phyloP scores from a whole-genome alignment of 1,284 basidiomycete genomes.

The Lentinus polychrous region DNA sequence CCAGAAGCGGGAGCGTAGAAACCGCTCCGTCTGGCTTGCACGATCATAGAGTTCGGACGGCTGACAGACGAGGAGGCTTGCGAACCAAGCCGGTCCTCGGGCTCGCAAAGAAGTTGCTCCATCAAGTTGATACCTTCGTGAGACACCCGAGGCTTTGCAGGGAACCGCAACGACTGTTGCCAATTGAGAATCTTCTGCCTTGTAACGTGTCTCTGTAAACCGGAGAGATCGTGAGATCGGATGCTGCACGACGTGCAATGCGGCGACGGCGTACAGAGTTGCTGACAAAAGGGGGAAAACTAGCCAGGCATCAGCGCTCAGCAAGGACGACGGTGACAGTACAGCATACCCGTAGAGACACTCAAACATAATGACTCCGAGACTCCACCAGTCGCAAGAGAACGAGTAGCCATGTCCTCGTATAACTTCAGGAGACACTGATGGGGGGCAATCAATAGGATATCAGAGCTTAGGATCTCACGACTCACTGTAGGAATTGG shows the following conservation, averaged over 20 bases:
- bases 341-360: constrained; percentile 76
- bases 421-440: constrained; percentile 94
- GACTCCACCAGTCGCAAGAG: constrained; percentile 97
- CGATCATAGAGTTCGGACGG: constrained; percentile 70
- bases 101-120: constrained; percentile 85
- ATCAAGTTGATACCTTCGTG: constrained; percentile 85
- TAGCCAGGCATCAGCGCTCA: constrained; percentile 26
- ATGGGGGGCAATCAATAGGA: constrained; percentile 13
- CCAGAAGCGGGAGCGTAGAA: constrained; percentile 49
- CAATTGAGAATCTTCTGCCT: constrained; percentile 92
- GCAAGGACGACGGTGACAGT: constrained; percentile 18
- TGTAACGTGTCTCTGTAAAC: constrained; percentile 72
- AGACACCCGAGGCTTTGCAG: constrained; percentile 76
- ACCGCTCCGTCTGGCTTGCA: constrained; percentile 67
- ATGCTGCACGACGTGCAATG: background rate
- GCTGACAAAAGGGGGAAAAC: constrained; percentile 91
- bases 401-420: constrained; percentile 90
- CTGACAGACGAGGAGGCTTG: constrained; percentile 60
- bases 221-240: background rate
- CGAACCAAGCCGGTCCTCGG: constrained; percentile 87
- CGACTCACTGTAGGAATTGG: constrained; percentile 83
- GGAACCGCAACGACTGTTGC: constrained; percentile 84
- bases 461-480: constrained; percentile 1
- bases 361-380: constrained; percentile 91
- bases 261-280: constrained; percentile 57